Base-by-base conservation (phyloP, 768 basidiomycete species). In the Mycena haematopus region DNA sequence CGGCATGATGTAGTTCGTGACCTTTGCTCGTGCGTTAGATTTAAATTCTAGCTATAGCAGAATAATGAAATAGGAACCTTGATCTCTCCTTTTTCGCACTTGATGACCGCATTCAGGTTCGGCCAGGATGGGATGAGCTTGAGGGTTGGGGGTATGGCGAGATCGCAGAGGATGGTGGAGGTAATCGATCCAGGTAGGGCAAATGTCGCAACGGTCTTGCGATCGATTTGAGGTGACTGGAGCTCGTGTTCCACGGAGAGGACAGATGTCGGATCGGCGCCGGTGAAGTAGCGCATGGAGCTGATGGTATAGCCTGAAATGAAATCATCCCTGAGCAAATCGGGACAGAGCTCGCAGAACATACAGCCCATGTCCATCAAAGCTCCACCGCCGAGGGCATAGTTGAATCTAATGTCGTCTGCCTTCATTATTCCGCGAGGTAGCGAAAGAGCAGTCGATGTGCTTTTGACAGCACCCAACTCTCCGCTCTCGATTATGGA, bases 341-440 rank as follows among this genome's bases (percentile, higher is more conserved):
- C 29, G 25, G 21, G 25, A 52, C 33, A 21, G 19, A n/a, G 24
- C 25, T 4, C n/a, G 19, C 17, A 27, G 36, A 27, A 68, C 72
- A 56, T 55, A 79, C 85, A 82, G 46, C 85, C 86, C 78, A 83
- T 79, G 67, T 90, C 89, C 86, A 90, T 89, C 62, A 86, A 69
- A 15, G 78, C 76, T 8, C 89, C 88, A 0, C 89, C 89, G 6
- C 86, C 85, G 1, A 90, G 71, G 3, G 77, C 70, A 59, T 84
- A 86, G 22, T 84, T 57, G 75, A 77, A 83, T 2, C 88, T 77
- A 59, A 88, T 84, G 67, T 89, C 79, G 27, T 54, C 62, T 24
- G 73, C 62, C 15, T 74, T 73, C 14, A 82, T 2, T 25, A 72
- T 1, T 7, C 76, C 75, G 25, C 63, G 64, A 1, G 82, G 80